Evolutionary conservation across 345 rosid species (phyloP).

Genomic region (Mallotus nudiflorus): DNA sequence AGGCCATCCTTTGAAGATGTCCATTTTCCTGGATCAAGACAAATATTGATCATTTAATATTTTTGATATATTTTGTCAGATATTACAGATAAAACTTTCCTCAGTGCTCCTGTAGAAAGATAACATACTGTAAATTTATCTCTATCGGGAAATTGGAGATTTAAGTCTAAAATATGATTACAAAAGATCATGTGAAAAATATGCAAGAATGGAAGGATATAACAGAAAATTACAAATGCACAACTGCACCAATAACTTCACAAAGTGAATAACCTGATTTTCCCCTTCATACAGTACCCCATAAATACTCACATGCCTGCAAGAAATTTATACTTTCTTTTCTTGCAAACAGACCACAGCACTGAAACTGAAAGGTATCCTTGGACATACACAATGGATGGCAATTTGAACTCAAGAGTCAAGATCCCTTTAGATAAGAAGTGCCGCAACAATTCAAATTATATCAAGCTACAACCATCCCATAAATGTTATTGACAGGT

Average conservation of each 20-base stretch:
- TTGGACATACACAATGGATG: too few relatives aligned
- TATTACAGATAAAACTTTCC: conserved; percentile 1
- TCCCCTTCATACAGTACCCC: neutral
- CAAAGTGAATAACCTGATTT: neutral
- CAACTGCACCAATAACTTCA: neutral
- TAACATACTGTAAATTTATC: neutral
- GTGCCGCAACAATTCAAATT: neutral
- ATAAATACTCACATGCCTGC: neutral
- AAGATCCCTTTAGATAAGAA: neutral
- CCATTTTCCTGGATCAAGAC: conserved; percentile 65
- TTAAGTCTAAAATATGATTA: neutral
- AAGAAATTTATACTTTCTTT: neutral
- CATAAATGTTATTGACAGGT: neutral
- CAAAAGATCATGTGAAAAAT: neutral
- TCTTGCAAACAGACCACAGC: neutral
- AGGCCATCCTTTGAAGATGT: conserved; percentile 67
- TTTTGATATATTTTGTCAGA: neutral
- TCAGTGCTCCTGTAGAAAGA: neutral
- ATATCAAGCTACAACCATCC: neutral
- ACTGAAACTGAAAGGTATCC: neutral
- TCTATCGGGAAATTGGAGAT: neutral
- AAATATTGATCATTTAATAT: conserved; percentile 1
- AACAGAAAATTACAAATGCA: neutral
- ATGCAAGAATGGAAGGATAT: neutral
- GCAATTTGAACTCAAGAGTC: neutral